Evolutionary conservation across 345 rosid genomes (phyloP).

Genomic region (Theobroma cacao): DNA sequence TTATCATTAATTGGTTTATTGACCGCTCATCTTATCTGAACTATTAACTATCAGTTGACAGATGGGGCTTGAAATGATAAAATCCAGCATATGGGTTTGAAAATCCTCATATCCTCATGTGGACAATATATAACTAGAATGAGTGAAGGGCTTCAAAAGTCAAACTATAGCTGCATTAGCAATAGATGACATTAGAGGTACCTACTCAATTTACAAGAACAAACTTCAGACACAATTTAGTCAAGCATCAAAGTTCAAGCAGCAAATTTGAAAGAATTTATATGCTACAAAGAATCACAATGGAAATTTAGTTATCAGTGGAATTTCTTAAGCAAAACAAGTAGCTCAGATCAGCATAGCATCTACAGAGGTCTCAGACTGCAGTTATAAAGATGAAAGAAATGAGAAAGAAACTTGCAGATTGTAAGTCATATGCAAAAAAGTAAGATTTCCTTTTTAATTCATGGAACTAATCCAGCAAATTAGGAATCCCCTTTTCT

Average conservation of each 20-base stretch:
- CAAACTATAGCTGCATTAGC: not conserved
- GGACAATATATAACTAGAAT: not conserved
- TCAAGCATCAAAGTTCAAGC: not conserved
- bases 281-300: not conserved
- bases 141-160: not conserved
- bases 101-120: not conserved
- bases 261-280: not conserved
- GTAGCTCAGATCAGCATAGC: not conserved
- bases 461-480: not conserved
- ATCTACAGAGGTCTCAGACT: not conserved
- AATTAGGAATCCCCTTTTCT: not conserved
- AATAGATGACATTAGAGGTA: not conserved
- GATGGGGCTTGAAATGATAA: not conserved
- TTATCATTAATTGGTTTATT: not conserved
- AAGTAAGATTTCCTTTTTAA: not conserved
- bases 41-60: conserved; percentile 1
- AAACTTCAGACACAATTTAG: not conserved
- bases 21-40: not conserved
- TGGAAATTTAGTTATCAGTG: not conserved
- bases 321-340: not conserved
- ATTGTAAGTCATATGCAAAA: not conserved
- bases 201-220: not conserved
- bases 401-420: not conserved
- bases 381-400: not conserved
- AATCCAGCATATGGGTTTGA: not conserved